A percentile compares a stretch with the other conserved stretches of the same genome.
Conservation (phyloP, 140 eudicot genomes). For the Flaveria floridana region DNA sequence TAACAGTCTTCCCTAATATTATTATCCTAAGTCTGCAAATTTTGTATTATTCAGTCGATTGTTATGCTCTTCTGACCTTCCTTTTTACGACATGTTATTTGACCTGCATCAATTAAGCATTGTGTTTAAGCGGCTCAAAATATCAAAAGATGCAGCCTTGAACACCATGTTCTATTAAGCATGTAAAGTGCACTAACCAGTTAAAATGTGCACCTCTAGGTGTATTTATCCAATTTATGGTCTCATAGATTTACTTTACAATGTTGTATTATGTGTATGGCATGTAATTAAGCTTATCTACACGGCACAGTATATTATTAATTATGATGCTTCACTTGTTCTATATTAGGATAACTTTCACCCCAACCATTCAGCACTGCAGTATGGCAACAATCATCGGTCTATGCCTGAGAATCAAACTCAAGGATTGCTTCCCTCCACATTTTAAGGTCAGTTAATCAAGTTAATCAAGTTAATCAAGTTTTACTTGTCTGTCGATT, state of each 20-base stretch:
- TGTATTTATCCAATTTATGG: not conserved
- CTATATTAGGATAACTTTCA: conserved; percentile 69
- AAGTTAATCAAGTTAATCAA: too few species aligned
- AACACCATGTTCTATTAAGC: not conserved
- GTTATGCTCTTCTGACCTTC: not conserved
- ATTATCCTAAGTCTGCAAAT: not conserved
- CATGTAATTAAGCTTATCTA: not conserved
- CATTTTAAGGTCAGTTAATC: conserved; percentile 72
- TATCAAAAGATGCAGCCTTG: not conserved
- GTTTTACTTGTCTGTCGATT: too few species aligned
- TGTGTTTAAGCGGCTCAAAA: not conserved
- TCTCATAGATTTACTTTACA: not conserved
- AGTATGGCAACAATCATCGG: conserved; percentile 94
- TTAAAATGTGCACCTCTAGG: not conserved
- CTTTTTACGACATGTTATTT: not conserved
- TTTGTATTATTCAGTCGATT: not conserved
- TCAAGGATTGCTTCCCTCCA: conserved; percentile 81
- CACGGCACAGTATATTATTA: not conserved
- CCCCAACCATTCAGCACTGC: conserved; percentile 94
- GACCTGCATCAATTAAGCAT: not conserved
- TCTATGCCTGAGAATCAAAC: conserved; percentile 72
- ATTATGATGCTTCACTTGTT: conserved; percentile 21
- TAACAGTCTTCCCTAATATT: not conserved
- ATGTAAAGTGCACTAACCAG: too few species aligned
- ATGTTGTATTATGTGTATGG: not conserved